These are phyloP conservation scores for Zarea fungicola DNA, from an alignment of 2,329 filamentous ascomycete genomes.

Conservation along the genomic window DNA sequence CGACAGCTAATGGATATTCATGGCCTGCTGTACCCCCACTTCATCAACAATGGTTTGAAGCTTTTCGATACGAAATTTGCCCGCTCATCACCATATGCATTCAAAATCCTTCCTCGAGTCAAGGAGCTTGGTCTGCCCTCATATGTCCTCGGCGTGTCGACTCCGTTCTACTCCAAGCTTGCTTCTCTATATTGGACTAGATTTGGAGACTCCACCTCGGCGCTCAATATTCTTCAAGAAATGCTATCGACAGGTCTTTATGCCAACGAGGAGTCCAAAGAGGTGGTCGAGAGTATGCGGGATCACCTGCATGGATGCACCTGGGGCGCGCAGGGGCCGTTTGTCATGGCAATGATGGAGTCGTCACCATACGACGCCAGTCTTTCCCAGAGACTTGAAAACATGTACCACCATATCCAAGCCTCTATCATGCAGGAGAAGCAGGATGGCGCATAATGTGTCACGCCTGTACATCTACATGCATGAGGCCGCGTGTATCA, in stretches of 20 bases:
- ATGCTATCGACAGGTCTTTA: slow-evolving; percentile 60
- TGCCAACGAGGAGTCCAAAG: slow-evolving; percentile 38
- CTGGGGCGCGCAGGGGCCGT: slow-evolving; percentile 32
- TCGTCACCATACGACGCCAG: slow-evolving; percentile 29
- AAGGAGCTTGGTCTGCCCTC: slow-evolving; percentile 64
- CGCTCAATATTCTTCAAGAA: slow-evolving; percentile 55
- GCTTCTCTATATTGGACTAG: slow-evolving; percentile 57
- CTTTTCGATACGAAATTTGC: slow-evolving; percentile 53
- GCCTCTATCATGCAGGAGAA: slow-evolving; percentile 2
- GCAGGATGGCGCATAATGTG: slow-evolving; percentile 1
- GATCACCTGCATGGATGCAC: slow-evolving; percentile 30
- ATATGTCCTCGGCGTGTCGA: slow-evolving; percentile 66
- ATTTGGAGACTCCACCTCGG: slow-evolving; percentile 50
- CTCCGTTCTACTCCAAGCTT: slow-evolving; percentile 64
- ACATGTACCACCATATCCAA: slow-evolving; percentile 18
- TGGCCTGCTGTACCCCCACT: slow-evolving; percentile 59
- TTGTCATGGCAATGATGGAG: slow-evolving; percentile 35
- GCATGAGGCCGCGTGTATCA: slow-evolving; percentile 10
- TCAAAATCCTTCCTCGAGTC: slow-evolving; percentile 60
- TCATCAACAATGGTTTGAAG: slow-evolving; percentile 52
- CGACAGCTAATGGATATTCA: slow-evolving; percentile 49
- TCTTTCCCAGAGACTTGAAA: slow-evolving; percentile 24
- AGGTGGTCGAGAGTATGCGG: slow-evolving; percentile 26
- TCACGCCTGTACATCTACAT: background rate
- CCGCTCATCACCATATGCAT: slow-evolving; percentile 52